These are phyloP conservation scores for Alternaria gansuensis DNA, from an alignment of 2,329 filamentous ascomycete genomes.

Conservation along the genomic window DNA sequence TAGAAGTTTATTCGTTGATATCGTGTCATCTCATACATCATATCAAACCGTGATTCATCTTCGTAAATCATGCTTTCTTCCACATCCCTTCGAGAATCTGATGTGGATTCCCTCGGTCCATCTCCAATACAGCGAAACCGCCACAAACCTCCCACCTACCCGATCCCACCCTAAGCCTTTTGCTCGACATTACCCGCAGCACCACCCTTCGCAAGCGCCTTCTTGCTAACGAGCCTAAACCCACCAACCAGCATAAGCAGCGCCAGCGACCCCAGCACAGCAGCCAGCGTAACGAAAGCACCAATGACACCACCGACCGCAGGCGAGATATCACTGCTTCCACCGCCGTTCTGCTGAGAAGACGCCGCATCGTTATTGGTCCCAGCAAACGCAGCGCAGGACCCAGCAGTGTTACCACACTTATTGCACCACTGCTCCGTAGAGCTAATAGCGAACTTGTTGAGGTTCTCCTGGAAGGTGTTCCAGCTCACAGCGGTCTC, in stretches of 20 bases:
- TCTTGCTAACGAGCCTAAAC: conserved; percentile 67
- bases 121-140: too few species aligned
- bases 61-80: background rate
- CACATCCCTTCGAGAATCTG: background rate
- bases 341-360: conserved; percentile 27
- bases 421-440: conserved; percentile 74
- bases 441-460: conserved; percentile 71
- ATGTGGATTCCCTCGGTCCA: background rate
- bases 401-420: conserved; percentile 76
- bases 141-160: too few species aligned
- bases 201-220: conserved; percentile 41
- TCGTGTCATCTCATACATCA: background rate
- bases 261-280: conserved; percentile 65
- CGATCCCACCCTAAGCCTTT: conserved; percentile 21
- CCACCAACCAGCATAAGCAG: conserved; percentile 65
- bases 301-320: conserved; percentile 84
- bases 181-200: conserved; percentile 12
- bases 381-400: conserved; percentile 64
- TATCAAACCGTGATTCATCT: background rate
- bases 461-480: conserved; percentile 71
- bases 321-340: conserved; percentile 64
- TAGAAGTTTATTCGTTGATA: background rate
- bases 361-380: conserved; percentile 17
- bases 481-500: conserved; percentile 70
- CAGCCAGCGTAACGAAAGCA: conserved; percentile 72